Evolutionary conservation across 1,284 basidiomycete species (phyloP), one percentile per base, ranked within the genome.

Genomic region (Ustilago nuda): DNA sequence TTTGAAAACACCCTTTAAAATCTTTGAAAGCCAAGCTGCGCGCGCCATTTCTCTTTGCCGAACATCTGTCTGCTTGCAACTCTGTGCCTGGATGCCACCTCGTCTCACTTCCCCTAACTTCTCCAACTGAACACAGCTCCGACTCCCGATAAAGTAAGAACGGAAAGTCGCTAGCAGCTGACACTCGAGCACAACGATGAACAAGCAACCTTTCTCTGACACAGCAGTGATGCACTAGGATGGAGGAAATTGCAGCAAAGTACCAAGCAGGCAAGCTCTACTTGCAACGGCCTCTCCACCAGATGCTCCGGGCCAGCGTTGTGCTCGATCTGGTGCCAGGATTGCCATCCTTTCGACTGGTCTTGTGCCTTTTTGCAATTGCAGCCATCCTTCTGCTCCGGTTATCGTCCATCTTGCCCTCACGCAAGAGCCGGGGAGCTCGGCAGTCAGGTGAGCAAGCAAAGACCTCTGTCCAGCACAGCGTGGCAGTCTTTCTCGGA

Each of bases 401-500:
- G 32, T 27, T 70, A 32, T 77, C 46, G 50, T 63, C 30, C 33
- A 67, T 77, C 27, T 33, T 73, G 1, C 75, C 75, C 7, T 33
- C 15, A 1, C 54, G 57, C 6, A 48, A n/a, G 0, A 30, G 30
- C 37, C 61, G 61, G 30, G 7, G 11, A 3, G 15, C 30, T 5
- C 43, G 55, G 27, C 23, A 19, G 1, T 9, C 13, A 30, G 7
- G 35, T 17, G 33, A 4, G 39, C 13, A 35, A 7, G 4, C 43
- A 41, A 54, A 33, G 17, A 12, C 15, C 32, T 19, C 13, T 2
- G 19, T 33, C 17, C 30, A n/a, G 4, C 58, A 23, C 8, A 61
- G 57, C 13, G 67, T 91, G 27, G 90, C 88, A 12, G 87, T 91
- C 56, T 90, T 91, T 80, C 87, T 91, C 9, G 91, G 91, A 30